phyloP scores from a whole-genome alignment of 2,329 filamentous ascomycete genomes.

The Monilinia aucupariae region DNA sequence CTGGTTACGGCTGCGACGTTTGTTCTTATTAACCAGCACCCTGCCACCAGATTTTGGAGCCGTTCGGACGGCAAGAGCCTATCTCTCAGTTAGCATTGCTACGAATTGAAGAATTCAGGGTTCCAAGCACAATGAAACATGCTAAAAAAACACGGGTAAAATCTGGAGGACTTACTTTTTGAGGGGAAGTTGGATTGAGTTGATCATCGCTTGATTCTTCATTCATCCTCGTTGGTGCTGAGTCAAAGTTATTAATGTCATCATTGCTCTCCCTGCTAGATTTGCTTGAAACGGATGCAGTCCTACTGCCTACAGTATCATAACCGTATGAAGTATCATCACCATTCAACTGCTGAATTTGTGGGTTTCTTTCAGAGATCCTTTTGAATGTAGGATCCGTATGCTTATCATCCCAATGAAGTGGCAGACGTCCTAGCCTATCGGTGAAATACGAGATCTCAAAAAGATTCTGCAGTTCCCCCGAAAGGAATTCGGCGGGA shows the following conservation, averaged over 20 bases:
- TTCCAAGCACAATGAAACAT: background rate
- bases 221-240: constrained; percentile 48
- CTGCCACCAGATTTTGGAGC: constrained; percentile 27
- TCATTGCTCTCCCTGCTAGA: constrained; percentile 43
- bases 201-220: constrained; percentile 53
- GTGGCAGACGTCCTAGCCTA: constrained; percentile 57
- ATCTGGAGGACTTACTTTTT: constrained; percentile 2
- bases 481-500: constrained; percentile 53
- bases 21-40: constrained; percentile 33
- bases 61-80: constrained; percentile 34
- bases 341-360: constrained; percentile 19
- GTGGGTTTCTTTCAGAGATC: constrained; percentile 43
- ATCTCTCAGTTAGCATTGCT: constrained; percentile 27
- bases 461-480: constrained; percentile 66
- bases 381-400: constrained; percentile 51
- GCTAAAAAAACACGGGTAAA: background rate
- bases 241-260: constrained; percentile 33
- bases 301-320: constrained; percentile 34
- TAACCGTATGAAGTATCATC: constrained; percentile 20
- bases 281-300: constrained; percentile 37
- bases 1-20: constrained; percentile 29
- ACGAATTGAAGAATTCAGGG: background rate
- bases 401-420: constrained; percentile 61
- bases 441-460: constrained; percentile 61
- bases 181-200: constrained; percentile 5